Conservation (phyloP, 768 basidiomycete genomes). For the Auricularia heimuer region DNA sequence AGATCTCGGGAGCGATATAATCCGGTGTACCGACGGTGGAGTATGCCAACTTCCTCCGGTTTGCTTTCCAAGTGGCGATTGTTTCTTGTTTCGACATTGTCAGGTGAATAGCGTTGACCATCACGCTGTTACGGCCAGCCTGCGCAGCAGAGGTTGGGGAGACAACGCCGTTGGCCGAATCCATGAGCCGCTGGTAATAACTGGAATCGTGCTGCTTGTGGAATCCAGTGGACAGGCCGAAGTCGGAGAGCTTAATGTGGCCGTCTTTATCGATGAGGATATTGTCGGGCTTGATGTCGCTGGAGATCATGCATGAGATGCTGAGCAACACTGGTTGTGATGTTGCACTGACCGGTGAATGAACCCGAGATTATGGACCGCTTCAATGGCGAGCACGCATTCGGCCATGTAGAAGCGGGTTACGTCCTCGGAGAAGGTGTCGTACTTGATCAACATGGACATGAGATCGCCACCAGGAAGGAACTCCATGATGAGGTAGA, state of each 20-base stretch:
- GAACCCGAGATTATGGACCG: constrained; percentile 93
- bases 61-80: constrained; percentile 98
- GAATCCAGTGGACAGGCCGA: constrained; percentile 98
- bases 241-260: constrained; percentile 96
- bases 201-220: constrained; percentile 95
- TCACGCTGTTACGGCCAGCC: constrained; percentile 80
- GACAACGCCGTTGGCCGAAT: constrained; percentile 44
- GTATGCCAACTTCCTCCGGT: constrained; percentile 92
- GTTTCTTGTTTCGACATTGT: constrained; percentile 90
- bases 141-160: constrained; percentile 27
- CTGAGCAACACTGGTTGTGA: constrained; percentile 5
- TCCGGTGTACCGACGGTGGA: constrained; percentile 97
- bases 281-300: constrained; percentile 99
- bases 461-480: constrained; percentile 96
- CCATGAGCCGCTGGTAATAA: constrained; percentile 86
- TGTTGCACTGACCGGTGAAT: constrained; percentile 71
- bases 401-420: constrained; percentile 99
- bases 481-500: constrained; percentile 99
- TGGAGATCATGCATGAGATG: constrained; percentile 22
- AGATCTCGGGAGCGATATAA: constrained; percentile 95
- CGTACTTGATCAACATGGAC: constrained; percentile 99
- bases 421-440: constrained; percentile 96
- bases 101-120: constrained; percentile 94
- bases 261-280: constrained; percentile 97
- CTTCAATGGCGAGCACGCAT: constrained; percentile 94